Evolutionary conservation across 192 early-diverging fungal species (phyloP), one percentile per base, ranked within the genome.

Genomic region (Coemansia sp.): DNA sequence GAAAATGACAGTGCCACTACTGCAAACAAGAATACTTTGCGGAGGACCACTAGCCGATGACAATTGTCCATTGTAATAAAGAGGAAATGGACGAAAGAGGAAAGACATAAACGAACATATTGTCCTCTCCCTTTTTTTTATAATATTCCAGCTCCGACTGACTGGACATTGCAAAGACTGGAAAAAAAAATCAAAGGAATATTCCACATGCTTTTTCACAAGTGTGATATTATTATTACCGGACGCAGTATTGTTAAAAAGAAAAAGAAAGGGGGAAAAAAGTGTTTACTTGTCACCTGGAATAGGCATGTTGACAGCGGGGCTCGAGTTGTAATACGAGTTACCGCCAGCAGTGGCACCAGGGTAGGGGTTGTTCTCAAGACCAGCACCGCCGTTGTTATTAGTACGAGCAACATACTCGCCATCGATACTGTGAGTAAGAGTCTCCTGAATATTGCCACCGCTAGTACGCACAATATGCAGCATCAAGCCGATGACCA

Each of bases 301-400:
- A 18, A 67, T 46, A 0, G 81, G 76, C 81, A 83, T 83, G 46
- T 43, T 55, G 60, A 83, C 73, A 24, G 74, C 62, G 29, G 80
- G 80, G n/a, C 72, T 65, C 31, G 65, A 71, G 41, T 69, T 39
- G 60, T 83, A 78, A 65, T 81, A 81, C 58, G 66, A 65, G 69
- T 57, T 63, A 44, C 65, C 66, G 57, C 43, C 66, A 9, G 43
- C 47, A 8, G 67, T n/a, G 18, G 62, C 69, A 33, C 64, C 68
- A 11, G 68, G 27, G 31, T 69, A 76, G 22, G 75, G 68, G 40
- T 70, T 46, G 46, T 13, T 31, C 65, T 72, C 20, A 43, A 55
- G 57, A 71, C 68, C 65, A 67, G 64, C 29, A 72, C 72, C 39
- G 70, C 49, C 15, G 20, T n/a, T 57, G 5, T 70, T 62, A 1